phyloP scores from a whole-genome alignment of 192 early-diverging fungal species.

The Chytriomyces sp. region DNA sequence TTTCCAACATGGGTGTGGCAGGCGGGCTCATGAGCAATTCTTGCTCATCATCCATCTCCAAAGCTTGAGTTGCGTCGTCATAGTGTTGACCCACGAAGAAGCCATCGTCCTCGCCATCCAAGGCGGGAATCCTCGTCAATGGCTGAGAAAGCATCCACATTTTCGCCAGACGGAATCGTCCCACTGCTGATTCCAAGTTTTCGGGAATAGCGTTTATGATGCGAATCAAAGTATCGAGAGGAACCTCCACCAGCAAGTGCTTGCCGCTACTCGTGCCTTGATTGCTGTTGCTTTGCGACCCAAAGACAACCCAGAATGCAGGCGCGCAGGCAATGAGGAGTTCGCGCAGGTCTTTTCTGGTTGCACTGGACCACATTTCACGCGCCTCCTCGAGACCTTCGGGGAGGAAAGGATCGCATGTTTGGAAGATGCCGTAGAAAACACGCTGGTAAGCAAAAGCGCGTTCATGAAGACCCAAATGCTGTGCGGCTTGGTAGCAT shows the following conservation, averaged over 20 bases:
- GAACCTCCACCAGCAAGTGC: background rate
- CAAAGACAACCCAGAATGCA: conserved; percentile 27
- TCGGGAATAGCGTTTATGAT: conserved; percentile 28
- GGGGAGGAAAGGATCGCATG: background rate
- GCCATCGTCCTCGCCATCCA: background rate
- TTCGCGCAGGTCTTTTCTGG: background rate
- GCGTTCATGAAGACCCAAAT: conserved; percentile 15
- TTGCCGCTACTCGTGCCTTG: background rate
- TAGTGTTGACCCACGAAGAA: conserved; percentile 2
- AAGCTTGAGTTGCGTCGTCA: background rate
- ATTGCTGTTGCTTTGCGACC: background rate
- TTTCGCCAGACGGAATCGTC: conserved; percentile 21
- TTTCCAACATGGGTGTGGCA: background rate
- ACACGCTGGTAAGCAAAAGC: conserved; percentile 5
- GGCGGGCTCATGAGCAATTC: background rate
- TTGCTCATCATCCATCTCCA: background rate
- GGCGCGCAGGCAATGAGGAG: conserved; percentile 23
- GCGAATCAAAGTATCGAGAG: conserved; percentile 10
- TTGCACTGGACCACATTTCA: conserved; percentile 26
- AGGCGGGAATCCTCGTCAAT: background rate
- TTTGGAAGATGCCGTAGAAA: conserved; percentile 12
- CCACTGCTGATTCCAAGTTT: conserved; percentile 24
- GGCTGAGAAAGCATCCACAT: conserved; percentile 9
- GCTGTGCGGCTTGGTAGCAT: background rate
- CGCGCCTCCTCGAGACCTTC: conserved; percentile 4